Evolutionary conservation across 164 flowering plant genomes (phyloP).

Genomic region (Dillenia turbinata): DNA sequence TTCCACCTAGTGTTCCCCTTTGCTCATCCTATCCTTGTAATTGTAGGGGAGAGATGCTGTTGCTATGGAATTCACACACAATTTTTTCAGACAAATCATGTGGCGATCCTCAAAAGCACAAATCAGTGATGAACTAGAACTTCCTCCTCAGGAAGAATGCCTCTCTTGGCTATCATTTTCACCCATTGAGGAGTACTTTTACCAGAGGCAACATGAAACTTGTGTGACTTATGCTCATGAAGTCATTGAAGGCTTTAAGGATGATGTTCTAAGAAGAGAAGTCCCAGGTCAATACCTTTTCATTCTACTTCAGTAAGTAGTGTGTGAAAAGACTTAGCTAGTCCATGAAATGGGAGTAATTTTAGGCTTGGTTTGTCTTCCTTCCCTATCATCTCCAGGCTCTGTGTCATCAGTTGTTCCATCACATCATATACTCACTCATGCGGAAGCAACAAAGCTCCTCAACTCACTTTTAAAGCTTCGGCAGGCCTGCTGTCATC

Average conservation of each 20-base stretch:
- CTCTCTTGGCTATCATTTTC: constrained; percentile 79
- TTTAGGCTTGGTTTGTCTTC: not conserved
- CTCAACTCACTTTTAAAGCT: constrained; percentile 87
- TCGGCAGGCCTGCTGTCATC: constrained; percentile 99
- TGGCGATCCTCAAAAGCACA: constrained; percentile 90
- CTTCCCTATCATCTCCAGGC: constrained; percentile 33
- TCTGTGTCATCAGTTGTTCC: constrained; percentile 26
- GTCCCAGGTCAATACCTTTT: constrained; percentile 36
- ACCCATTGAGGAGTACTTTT: constrained; percentile 88
- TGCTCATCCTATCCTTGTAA: not conserved
- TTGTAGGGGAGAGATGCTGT: constrained; percentile 60
- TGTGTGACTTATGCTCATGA: constrained; percentile 71
- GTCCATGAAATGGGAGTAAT: not conserved
- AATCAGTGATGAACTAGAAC: constrained; percentile 80
- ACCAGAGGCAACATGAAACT: constrained; percentile 89
- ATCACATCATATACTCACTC: constrained; percentile 53
- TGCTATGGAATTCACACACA: constrained; percentile 74
- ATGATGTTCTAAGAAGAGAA: constrained; percentile 37
- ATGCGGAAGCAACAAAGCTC: constrained; percentile 74
- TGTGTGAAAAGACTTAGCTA: not conserved
- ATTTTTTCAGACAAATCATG: constrained; percentile 75
- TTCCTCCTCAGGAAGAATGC: constrained; percentile 85
- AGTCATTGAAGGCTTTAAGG: constrained; percentile 64
- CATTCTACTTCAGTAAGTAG: not conserved
- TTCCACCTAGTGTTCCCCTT: constrained; percentile 2